Evolutionary conservation across 1,284 basidiomycete genomes (phyloP).

Genomic region (Volvariella surrecta): DNA sequence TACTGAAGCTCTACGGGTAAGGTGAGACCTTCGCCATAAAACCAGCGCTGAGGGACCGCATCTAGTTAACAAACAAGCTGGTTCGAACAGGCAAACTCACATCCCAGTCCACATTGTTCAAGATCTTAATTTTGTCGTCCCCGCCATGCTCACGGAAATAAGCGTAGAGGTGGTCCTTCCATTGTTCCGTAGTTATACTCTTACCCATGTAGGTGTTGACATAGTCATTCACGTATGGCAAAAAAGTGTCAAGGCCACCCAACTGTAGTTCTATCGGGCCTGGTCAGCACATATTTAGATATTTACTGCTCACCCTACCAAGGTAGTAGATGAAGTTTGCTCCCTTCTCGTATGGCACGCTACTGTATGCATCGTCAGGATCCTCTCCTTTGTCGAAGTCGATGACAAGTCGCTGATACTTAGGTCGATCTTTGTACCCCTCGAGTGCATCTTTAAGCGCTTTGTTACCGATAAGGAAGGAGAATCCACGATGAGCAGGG

Average conservation of each 20-base stretch:
- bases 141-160: slow-evolving; percentile 64
- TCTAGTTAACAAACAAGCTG: slow-evolving; percentile 1
- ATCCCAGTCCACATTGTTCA: slow-evolving; percentile 77
- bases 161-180: slow-evolving; percentile 80
- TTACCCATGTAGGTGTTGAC: slow-evolving; percentile 74
- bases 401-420: slow-evolving; percentile 83
- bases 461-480: slow-evolving; percentile 71
- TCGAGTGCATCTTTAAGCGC: slow-evolving; percentile 67
- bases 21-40: slow-evolving; percentile 74
- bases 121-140: slow-evolving; percentile 54
- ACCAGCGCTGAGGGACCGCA: slow-evolving; percentile 57
- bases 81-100: slow-evolving; percentile 28
- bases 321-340: slow-evolving; percentile 47
- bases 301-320: slow-evolving; percentile 35
- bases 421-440: slow-evolving; percentile 49
- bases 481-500: slow-evolving; percentile 76
- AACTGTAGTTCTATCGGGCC: slow-evolving; percentile 58
- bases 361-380: slow-evolving; percentile 73
- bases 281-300: not conserved
- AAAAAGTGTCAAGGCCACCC: slow-evolving; percentile 81
- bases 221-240: slow-evolving; percentile 79
- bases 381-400: slow-evolving; percentile 81
- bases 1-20: slow-evolving; percentile 82
- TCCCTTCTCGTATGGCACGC: slow-evolving; percentile 43
- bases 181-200: slow-evolving; percentile 84